These are phyloP conservation scores for Phaseolus lunatus DNA, from an alignment of 306 rosid species.

Conservation along the genomic window DNA sequence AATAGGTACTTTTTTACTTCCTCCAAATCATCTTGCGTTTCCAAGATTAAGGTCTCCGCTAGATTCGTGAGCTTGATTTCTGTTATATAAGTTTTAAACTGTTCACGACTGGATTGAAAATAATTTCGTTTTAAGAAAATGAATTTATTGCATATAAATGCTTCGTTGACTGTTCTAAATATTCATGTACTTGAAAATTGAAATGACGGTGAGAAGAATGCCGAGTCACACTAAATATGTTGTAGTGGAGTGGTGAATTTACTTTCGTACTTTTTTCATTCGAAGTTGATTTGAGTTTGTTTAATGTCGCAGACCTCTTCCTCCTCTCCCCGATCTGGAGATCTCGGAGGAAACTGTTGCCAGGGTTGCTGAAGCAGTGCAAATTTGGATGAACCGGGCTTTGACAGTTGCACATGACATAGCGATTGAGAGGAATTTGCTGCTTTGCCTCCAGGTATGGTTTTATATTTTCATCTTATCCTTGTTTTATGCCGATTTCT, in stretches of 20 bases:
- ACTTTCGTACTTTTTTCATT: neutral
- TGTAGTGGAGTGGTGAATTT: neutral
- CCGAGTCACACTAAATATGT: neutral
- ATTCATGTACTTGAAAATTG: neutral
- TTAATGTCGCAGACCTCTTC: constrained; percentile 76
- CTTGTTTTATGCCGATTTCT: constrained; percentile 2
- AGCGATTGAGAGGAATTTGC: constrained; percentile 76
- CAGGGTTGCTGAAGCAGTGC: constrained; percentile 68
- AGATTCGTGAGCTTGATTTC: neutral
- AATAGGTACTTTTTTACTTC: constrained; percentile 63
- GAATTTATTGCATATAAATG: neutral
- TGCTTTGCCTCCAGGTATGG: constrained; percentile 71
- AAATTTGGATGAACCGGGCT: constrained; percentile 66
- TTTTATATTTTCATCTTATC: neutral
- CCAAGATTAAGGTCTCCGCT: neutral
- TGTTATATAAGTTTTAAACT: neutral
- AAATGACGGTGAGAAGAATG: neutral
- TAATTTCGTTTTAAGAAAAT: neutral
- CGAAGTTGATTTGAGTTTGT: constrained; percentile 34
- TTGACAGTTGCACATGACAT: constrained; percentile 78
- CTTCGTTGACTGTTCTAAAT: constrained; percentile 6
- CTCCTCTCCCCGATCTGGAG: constrained; percentile 96
- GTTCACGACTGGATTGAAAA: neutral
- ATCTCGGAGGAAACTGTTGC: constrained; percentile 73
- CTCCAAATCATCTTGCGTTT: neutral